Percentiles rank a stretch among this genome's conserved stretches.
phyloP scores from a whole-genome alignment of 75 land plant genomes.

The Larix kaempferi region DNA sequence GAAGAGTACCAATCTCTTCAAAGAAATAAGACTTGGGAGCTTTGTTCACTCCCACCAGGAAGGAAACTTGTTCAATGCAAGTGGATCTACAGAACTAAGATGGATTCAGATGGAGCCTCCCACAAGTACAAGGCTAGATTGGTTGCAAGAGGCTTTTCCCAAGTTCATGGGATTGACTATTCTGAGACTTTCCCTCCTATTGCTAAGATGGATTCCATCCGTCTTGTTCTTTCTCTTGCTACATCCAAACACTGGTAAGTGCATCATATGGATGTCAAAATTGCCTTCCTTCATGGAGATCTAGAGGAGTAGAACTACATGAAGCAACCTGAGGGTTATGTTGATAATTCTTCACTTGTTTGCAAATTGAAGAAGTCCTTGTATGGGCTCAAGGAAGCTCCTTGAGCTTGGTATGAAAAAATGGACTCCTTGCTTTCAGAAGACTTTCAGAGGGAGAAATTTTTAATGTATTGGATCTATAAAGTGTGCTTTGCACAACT shows the following conservation, averaged over 20 bases:
- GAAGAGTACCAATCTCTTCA: neutral
- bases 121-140: constrained; percentile 2
- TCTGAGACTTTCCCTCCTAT: constrained; percentile 10
- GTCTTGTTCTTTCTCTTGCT: neutral
- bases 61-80: neutral
- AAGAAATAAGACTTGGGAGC: neutral
- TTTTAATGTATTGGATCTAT: too few relatives aligned
- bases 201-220: neutral
- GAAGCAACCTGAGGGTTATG: too few relatives aligned
- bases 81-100: constrained; percentile 6
- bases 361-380: too few relatives aligned
- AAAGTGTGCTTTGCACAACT: too few relatives aligned
- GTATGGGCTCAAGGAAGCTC: too few relatives aligned
- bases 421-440: too few relatives aligned
- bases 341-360: too few relatives aligned
- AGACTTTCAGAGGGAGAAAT: too few relatives aligned
- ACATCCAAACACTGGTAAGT: neutral
- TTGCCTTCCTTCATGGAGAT: neutral
- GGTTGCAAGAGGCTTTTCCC: neutral
- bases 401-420: too few relatives aligned
- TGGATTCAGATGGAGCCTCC: neutral
- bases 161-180: constrained; percentile 4
- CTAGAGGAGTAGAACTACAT: too few relatives aligned
- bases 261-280: constrained; percentile 1
- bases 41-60: neutral